Base-by-base conservation (phyloP, 2,329 filamentous ascomycete genomes). In the Graphilbum fragrans region DNA sequence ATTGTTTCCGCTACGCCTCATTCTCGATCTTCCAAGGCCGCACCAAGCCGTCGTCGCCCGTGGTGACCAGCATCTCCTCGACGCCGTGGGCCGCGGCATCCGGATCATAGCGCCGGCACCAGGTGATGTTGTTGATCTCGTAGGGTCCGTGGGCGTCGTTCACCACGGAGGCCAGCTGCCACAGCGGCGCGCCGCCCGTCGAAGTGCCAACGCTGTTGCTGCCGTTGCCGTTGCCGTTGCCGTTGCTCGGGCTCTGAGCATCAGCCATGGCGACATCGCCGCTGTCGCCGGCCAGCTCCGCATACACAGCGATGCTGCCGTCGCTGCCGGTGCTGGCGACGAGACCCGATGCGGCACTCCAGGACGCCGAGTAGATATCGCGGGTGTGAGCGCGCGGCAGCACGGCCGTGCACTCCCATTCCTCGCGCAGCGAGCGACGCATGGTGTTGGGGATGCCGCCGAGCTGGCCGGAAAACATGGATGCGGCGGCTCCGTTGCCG, bases 311-410 rank as follows among this genome's bases (percentile, higher is more conserved):
- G 44, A 95, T 70, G 38, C 77, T 69, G 14, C 88, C 86, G 58
- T 98, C 92, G 38, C 88, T 88, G 14, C 90, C 88, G 1, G 84
- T 82, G 50, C 83, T 94, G n/a, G 84, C 88, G 22, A 96, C 69
- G 41, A 86, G 62, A 0, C 90, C 90, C 0, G 78, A 81, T 42
- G 67, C 67, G 25, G 72, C 72, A 56, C 87, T 94, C 92, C 92
- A 98, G 9, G 80, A 66, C 2, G 86, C 77, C 8, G 85, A 77
- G 61, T 96, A 96, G 20, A 96, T 71, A 19, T 92, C 82, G 39
- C 90, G 65, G 37, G 81, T 79, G 55, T 98, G 92, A 2, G 65
- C 72, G 45, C 69, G 64, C 0, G 92, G 92, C 21, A 98, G 64
- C n/a, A 75, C 62, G 1, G 77, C 73, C 20, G 87, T 83, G 55